Conservation (phyloP, 805 yeast species). For the Allodekkera sacchari region DNA sequence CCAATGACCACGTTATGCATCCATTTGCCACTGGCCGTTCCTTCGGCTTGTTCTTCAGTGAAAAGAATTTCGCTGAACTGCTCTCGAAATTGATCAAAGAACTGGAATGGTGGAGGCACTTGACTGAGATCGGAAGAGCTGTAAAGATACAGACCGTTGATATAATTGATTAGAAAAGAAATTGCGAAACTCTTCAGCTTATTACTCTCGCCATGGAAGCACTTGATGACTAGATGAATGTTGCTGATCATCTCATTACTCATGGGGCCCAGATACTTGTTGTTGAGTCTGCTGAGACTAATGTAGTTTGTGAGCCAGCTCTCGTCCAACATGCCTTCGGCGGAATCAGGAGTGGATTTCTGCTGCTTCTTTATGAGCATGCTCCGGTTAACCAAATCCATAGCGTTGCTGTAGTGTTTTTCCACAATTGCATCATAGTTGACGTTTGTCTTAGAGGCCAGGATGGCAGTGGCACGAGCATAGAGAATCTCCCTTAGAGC, state of each 20-base stretch:
- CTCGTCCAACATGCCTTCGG: no score
- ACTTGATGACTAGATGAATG: no score
- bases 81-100: conserved; percentile 24
- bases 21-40: conserved; percentile 17
- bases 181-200: conserved; percentile 19
- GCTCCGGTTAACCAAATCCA: conserved; percentile 12
- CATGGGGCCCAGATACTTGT: no score
- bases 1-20: conserved; percentile 31
- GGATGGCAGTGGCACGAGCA: conserved; percentile 31
- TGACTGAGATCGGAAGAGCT: conserved; percentile 19
- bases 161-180: conserved; percentile 34
- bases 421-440: conserved; percentile 14
- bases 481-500: conserved; percentile 27
- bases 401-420: conserved; percentile 19
- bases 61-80: conserved; percentile 8
- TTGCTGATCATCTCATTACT: no score
- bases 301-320: no score
- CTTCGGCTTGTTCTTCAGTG: background rate
- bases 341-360: no score
- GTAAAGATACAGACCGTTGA: conserved; percentile 30
- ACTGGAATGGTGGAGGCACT: conserved; percentile 34
- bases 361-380: no score
- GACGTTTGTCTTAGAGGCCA: conserved; percentile 21
- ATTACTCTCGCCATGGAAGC: no score
- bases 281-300: no score